Evolutionary conservation across 148 eudicot genomes (phyloP).

Genomic region (Salicornia ramosissima): DNA sequence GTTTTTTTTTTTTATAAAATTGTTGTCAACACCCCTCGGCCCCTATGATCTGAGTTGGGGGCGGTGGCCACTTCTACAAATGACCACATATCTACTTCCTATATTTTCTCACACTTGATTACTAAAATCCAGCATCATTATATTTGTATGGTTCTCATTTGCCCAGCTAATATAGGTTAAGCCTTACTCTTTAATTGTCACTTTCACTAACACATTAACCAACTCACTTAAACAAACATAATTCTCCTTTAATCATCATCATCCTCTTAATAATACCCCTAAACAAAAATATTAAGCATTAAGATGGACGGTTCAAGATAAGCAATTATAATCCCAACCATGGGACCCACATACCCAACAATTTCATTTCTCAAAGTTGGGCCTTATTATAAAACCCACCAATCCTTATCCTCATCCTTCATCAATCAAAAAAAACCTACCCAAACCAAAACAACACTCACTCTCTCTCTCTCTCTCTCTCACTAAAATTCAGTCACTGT

Average conservation of each 20-base stretch:
- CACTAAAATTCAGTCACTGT: background rate
- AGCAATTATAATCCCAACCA: conserved; percentile 9
- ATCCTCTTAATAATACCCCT: background rate
- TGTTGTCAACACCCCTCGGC: too few species aligned
- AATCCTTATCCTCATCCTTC: conserved; percentile 15
- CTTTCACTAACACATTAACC: conserved; percentile 12
- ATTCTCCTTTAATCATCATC: conserved; percentile 2
- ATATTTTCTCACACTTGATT: background rate
- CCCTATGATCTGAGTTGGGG: conserved; percentile 20
- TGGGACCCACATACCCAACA: conserved; percentile 23
- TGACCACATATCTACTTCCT: conserved; percentile 18
- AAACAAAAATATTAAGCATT: background rate
- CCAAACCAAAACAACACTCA: background rate
- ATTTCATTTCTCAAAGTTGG: background rate
- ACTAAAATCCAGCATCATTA: background rate
- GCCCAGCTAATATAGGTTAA: conserved; percentile 21
- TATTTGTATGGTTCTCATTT: conserved; percentile 21
- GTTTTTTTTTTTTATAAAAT: too few species aligned
- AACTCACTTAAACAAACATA: conserved; percentile 2
- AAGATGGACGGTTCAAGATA: conserved; percentile 31
- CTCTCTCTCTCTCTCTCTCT: background rate
- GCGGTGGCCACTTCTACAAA: conserved; percentile 28
- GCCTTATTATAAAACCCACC: conserved; percentile 23
- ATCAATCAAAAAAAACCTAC: background rate
- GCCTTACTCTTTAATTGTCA: conserved; percentile 8